phyloP scores from a whole-genome alignment of 225 moss, liverwort and hornwort genomes.

The Neckera pumila region DNA sequence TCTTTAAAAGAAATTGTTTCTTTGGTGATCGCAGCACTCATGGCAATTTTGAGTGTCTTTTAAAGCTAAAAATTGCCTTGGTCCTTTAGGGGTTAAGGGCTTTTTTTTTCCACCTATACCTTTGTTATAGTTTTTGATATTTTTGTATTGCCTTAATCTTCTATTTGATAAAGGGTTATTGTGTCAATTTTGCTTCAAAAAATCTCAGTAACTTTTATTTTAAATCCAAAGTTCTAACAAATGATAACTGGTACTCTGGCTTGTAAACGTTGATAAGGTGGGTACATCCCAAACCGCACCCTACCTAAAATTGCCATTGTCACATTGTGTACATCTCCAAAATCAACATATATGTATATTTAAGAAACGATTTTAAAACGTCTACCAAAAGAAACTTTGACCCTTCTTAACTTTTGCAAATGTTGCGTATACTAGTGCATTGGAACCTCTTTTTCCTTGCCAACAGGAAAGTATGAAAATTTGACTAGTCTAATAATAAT shows the following conservation, averaged over 20 bases:
- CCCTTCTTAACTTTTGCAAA: background rate
- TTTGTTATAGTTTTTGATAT: background rate
- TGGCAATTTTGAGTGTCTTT: too few species aligned
- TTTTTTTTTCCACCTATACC: background rate
- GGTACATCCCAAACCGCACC: fast-evolving
- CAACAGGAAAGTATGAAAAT: background rate
- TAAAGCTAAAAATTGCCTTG: too few species aligned
- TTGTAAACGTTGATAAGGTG: background rate
- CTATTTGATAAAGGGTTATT: background rate
- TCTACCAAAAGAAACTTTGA: too few species aligned
- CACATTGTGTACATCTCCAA: background rate
- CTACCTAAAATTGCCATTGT: background rate
- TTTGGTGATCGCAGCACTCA: too few species aligned
- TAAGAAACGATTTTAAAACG: background rate
- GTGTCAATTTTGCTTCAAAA: background rate
- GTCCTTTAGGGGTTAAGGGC: too few species aligned
- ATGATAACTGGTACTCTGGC: fast-evolving
- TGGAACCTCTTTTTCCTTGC: background rate
- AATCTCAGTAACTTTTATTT: background rate
- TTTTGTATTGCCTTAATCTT: background rate
- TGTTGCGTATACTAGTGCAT: fast-evolving
- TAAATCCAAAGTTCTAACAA: background rate
- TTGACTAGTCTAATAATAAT: too few species aligned
- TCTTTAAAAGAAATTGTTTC: too few species aligned
- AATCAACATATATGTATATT: background rate